These are phyloP conservation scores for Abelmoschus esculentus DNA, from an alignment of 345 rosid species.

Conservation along the genomic window DNA sequence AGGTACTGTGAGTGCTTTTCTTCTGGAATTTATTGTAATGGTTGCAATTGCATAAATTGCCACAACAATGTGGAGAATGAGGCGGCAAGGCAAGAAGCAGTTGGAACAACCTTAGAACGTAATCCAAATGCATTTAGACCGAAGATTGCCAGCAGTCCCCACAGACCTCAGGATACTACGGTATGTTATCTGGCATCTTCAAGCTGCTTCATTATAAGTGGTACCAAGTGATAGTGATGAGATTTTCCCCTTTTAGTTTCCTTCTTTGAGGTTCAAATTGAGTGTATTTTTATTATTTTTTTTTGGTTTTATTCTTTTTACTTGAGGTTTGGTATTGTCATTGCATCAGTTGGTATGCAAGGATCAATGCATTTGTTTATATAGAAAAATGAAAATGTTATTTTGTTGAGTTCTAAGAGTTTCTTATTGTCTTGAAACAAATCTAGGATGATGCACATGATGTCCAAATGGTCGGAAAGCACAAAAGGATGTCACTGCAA, in stretches of 20 bases:
- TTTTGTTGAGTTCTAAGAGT: neutral
- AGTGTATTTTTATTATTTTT: neutral
- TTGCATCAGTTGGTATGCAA: neutral
- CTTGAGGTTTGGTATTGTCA: neutral
- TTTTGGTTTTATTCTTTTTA: neutral
- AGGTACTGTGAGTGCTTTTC: conserved; percentile 96
- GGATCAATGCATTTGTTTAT: neutral
- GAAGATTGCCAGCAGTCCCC: conserved; percentile 14
- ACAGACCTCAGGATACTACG: conserved; percentile 10
- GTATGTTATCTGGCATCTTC: conserved; percentile 6
- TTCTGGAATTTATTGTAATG: conserved; percentile 60
- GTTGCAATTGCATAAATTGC: conserved; percentile 76
- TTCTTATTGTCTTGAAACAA: conserved; percentile 14
- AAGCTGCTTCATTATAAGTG: neutral
- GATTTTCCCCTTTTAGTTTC: neutral
- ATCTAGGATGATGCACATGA: conserved; percentile 46
- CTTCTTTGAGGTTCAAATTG: neutral
- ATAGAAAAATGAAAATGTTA: neutral
- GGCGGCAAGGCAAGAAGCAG: conserved; percentile 50
- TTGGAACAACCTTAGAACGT: conserved; percentile 48
- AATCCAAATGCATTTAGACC: conserved; percentile 52
- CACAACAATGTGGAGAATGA: conserved; percentile 63
- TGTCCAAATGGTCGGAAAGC: conserved; percentile 50
- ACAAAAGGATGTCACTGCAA: conserved; percentile 87
- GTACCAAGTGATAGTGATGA: neutral